phyloP scores from a whole-genome alignment of 208 protist genomes.

The Trypanosomatidae sp. region DNA sequence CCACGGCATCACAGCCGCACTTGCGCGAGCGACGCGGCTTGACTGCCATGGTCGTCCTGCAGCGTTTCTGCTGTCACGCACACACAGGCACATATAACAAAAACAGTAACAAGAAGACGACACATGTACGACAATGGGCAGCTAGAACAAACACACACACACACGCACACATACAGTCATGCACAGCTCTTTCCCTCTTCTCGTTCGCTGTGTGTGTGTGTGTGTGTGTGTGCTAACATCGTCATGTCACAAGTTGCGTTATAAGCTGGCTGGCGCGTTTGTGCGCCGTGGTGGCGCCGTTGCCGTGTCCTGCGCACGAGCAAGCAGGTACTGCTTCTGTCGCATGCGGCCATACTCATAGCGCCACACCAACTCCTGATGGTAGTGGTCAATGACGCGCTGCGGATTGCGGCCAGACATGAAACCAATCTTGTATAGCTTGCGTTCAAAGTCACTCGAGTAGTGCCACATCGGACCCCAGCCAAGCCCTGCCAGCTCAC shows the following conservation, averaged over 20 bases:
- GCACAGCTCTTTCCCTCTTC: too few relatives aligned
- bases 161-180: neutral
- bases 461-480: constrained; percentile 89
- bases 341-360: constrained; percentile 81
- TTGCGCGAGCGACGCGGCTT: too few relatives aligned
- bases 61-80: neutral
- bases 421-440: constrained; percentile 89
- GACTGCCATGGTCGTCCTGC: too few relatives aligned
- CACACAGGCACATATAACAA: neutral
- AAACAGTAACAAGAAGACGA: neutral
- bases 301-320: constrained; percentile 17
- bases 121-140: neutral
- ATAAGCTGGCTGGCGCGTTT: neutral
- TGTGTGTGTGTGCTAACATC: neutral
- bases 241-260: neutral
- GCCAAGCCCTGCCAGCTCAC: constrained; percentile 81
- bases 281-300: neutral
- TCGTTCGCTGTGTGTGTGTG: too few relatives aligned
- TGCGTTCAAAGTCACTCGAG: constrained; percentile 84
- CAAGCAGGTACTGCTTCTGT: constrained; percentile 85
- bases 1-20: neutral
- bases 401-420: constrained; percentile 84
- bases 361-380: constrained; percentile 86
- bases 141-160: neutral
- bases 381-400: constrained; percentile 84